Base-by-base conservation (phyloP, 176 grass and related monocot species). In the Calamus simplicifolius region DNA sequence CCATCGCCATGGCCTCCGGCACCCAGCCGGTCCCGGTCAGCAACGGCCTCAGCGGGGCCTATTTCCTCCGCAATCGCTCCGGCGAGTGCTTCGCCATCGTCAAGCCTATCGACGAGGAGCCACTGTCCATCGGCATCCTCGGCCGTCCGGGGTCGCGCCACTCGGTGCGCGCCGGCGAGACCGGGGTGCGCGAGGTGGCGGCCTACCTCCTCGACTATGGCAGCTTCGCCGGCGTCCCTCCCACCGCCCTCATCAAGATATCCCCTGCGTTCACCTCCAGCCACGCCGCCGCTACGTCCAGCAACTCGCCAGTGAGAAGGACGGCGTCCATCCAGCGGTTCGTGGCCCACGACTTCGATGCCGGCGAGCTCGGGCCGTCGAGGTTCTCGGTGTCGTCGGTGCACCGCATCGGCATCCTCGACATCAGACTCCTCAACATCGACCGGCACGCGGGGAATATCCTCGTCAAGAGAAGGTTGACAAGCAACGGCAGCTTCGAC, bases 381-480 rank as follows among this genome's bases (percentile, higher is more conserved):
- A 60, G 81, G 65, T 97, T 97, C 75, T 84, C 88, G 0, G 78
- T 79, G 27, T 18, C 76, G 16, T 81, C 86, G 18, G 92, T 91
- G 50, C 92, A 97, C 79, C 83, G 83, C 5, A 72, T 97, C 51
- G 92, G 87, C 48, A 97, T 91, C 75, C 79, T 97, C 54, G 87
- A 97, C 78, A 73, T 91, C 60, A 77, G 92, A 70, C 78, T 96
- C 68, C 83, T 90, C 54, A 97, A 97, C 65, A 79, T 97, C n/a
- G 92, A 97, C 58, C 87, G 92, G 56, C 92, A 97, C 27, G 88
- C 92, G 2, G 92, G 92, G 29, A 97, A 97, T 81, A 97, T 97
- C 57, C 76, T 97, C n/a, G 81, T 91, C 62, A 97, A 88, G 75
- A 87, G 81, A 16, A 59, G 6, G 56, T 30, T 7, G 8, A 43